Evolutionary conservation across 2,329 filamentous ascomycete species (phyloP).

Genomic region (Plenodomus lindquistii): DNA sequence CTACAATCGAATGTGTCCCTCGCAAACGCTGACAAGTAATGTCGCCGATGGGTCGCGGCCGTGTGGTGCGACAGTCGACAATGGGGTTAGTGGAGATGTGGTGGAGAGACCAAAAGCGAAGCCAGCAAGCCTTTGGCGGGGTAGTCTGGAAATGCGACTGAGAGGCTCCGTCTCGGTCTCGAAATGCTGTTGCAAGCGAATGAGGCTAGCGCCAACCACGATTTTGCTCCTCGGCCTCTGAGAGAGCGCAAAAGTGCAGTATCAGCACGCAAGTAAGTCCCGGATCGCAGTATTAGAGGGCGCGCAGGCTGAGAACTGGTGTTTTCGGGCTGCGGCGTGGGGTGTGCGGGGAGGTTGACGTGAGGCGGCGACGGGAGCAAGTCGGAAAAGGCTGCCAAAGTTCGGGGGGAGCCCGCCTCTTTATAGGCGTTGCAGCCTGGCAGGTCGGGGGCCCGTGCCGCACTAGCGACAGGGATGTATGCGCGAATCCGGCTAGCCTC

Average conservation of each 20-base stretch:
- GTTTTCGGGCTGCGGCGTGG: conserved; percentile 33
- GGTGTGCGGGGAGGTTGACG: conserved; percentile 27
- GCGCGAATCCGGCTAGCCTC: conserved; percentile 15
- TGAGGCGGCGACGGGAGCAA: conserved; percentile 33
- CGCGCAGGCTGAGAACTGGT: conserved; percentile 33
- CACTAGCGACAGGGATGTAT: conserved; percentile 11
- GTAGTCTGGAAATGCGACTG: conserved; percentile 27
- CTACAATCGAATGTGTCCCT: conserved; percentile 99
- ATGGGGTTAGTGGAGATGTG: conserved; percentile 25
- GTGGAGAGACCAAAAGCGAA: conserved; percentile 45
- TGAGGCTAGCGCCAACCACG: conserved; percentile 38
- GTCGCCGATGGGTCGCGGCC: conserved; percentile 30
- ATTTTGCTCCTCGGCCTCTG: conserved; percentile 25
- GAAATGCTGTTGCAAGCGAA: conserved; percentile 32
- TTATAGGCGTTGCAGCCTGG: conserved; percentile 26
- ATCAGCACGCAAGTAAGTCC: conserved; percentile 24
- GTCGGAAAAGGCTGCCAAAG: conserved; percentile 34
- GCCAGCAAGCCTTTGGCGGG: conserved; percentile 49
- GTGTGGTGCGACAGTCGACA: conserved; percentile 26
- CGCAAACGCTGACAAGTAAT: conserved; percentile 54
- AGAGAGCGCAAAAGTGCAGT: conserved; percentile 38
- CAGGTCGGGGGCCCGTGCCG: conserved; percentile 11
- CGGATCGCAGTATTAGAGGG: conserved; percentile 34
- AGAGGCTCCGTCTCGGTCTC: conserved; percentile 26
- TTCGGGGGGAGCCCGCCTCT: conserved; percentile 24